Percentiles rank a stretch among this genome's conserved stretches.
Evolutionary conservation across 164 flowering plant genomes (phyloP).

Genomic region (Stephania japonica): DNA sequence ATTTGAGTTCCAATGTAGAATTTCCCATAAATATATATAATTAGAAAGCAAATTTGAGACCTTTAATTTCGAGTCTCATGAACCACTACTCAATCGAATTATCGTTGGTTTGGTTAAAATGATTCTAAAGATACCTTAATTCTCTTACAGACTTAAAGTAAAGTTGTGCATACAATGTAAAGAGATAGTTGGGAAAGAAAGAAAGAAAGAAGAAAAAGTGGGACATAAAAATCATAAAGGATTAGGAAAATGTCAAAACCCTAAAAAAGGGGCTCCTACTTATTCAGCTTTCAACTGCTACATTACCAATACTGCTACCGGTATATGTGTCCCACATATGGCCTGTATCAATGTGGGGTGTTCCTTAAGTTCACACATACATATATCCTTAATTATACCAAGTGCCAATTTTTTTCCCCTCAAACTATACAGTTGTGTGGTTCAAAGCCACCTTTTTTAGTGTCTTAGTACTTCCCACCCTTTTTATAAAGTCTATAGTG

Average conservation of each 20-base stretch:
- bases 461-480: not conserved
- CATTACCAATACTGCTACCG: not conserved
- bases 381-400: not conserved
- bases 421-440: not conserved
- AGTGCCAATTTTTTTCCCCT: not conserved
- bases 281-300: not conserved
- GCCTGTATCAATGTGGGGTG: not conserved
- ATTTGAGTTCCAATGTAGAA: too few species aligned
- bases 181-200: too few species aligned
- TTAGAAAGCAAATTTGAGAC: too few species aligned
- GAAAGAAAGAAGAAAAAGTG: not conserved
- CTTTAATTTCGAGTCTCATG: too few species aligned
- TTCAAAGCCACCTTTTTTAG: not conserved
- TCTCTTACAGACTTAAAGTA: too few species aligned
- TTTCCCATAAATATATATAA: too few species aligned
- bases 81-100: too few species aligned
- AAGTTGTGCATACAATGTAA: too few species aligned
- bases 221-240: not conserved
- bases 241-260: not conserved
- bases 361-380: not conserved
- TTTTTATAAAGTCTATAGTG: not conserved
- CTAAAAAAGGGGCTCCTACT: constrained; percentile 1
- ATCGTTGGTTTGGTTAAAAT: too few species aligned
- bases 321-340: not conserved
- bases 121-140: too few species aligned